phyloP scores from a whole-genome alignment of 2,329 filamentous ascomycete genomes.

The Apiospora koreana region DNA sequence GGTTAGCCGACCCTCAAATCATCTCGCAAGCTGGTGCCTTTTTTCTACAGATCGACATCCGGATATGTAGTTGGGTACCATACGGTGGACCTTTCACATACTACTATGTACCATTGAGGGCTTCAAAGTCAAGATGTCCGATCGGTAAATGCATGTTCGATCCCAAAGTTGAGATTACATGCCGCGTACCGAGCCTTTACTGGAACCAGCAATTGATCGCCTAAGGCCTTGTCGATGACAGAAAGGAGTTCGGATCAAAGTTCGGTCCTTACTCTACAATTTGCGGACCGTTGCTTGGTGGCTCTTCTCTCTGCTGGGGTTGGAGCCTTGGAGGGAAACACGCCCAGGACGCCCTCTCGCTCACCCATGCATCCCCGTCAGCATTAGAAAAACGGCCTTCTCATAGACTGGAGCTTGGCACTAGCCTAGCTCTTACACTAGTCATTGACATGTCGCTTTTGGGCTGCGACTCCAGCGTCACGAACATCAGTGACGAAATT shows the following conservation, averaged over 20 bases:
- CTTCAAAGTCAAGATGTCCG: too few species aligned
- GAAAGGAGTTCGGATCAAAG: background rate
- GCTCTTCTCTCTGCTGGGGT: background rate
- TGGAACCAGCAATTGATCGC: background rate
- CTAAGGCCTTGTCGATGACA: background rate
- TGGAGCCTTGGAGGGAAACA: too few species aligned
- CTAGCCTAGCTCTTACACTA: background rate
- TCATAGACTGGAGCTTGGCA: background rate
- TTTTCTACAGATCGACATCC: background rate
- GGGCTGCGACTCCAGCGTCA: background rate
- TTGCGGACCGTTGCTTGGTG: background rate
- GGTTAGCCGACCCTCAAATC: background rate
- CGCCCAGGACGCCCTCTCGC: background rate
- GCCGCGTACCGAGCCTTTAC: background rate
- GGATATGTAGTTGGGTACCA: background rate
- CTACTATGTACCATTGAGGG: too few species aligned
- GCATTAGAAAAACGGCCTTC: background rate
- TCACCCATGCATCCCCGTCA: background rate
- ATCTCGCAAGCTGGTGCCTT: background rate
- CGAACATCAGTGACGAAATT: background rate
- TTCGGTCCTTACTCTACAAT: background rate
- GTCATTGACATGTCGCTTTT: conserved; percentile 5
- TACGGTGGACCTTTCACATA: background rate
- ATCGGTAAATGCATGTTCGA: background rate
- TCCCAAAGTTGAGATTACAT: background rate